These are phyloP conservation scores for Boletellus dicymbophilus DNA, from an alignment of 1,284 basidiomycete genomes.

Conservation along the genomic window DNA sequence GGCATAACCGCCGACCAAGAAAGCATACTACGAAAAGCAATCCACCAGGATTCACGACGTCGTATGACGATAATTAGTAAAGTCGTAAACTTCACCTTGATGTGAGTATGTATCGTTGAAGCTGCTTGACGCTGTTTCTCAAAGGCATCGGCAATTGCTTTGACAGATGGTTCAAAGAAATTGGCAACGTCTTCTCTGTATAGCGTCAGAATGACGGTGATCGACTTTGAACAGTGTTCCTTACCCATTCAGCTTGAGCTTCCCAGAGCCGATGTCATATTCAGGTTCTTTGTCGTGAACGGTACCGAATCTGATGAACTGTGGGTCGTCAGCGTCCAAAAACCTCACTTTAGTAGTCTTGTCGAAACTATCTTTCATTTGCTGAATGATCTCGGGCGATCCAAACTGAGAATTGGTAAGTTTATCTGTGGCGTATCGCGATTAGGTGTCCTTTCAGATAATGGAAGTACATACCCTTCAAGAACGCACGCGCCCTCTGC, in stretches of 20 bases:
- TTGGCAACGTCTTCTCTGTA: constrained; percentile 40
- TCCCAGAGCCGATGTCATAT: constrained; percentile 47
- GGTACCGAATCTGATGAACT: constrained; percentile 53
- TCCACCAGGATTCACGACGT: no score
- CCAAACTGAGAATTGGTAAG: no score
- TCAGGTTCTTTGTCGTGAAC: constrained; percentile 45
- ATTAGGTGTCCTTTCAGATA: no score
- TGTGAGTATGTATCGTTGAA: no score
- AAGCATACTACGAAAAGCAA: constrained; percentile 31
- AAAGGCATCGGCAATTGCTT: constrained; percentile 43
- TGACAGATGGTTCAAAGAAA: constrained; percentile 49
- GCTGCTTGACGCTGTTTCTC: constrained; percentile 34
- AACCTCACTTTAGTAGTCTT: constrained; percentile 52
- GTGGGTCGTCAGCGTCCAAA: constrained; percentile 40
- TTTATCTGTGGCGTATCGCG: no score
- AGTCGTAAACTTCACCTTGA: no score
- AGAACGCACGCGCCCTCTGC: no score
- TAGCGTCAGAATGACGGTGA: neutral
- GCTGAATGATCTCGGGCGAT: constrained; percentile 40
- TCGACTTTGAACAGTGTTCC: neutral
- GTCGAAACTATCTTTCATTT: constrained; percentile 51
- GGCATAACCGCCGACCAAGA: constrained; percentile 49
- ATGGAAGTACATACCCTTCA: no score
- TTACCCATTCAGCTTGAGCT: constrained; percentile 46
- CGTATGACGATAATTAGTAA: no score